These are phyloP conservation scores for Cephaloascus fragrans DNA, from an alignment of 805 yeast species.

Conservation along the genomic window DNA sequence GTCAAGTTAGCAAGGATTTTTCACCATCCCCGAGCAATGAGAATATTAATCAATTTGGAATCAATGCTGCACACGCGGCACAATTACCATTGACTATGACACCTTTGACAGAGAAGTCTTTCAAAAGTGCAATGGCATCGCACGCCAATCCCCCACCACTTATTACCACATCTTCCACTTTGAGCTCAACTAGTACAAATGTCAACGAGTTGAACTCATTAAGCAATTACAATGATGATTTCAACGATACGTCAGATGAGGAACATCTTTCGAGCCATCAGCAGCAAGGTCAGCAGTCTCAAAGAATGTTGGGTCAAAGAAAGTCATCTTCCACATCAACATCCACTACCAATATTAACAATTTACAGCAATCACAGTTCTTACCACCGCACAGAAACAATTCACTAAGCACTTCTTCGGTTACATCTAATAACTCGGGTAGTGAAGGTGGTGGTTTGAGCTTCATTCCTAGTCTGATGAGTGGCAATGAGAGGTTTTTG, in stretches of 20 bases:
- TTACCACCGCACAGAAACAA: background rate
- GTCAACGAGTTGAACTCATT: background rate
- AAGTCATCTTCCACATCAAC: background rate
- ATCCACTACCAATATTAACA: background rate
- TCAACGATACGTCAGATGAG: background rate
- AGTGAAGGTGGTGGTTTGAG: background rate
- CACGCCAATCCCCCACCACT: background rate
- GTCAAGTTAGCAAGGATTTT: constrained; percentile 7
- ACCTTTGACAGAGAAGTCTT: constrained; percentile 57
- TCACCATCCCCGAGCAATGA: constrained; percentile 17
- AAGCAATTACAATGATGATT: background rate
- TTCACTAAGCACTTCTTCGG: background rate
- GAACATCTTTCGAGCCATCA: background rate
- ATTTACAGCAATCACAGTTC: background rate
- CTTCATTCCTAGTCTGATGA: background rate
- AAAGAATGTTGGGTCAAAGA: background rate
- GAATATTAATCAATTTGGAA: constrained; percentile 60
- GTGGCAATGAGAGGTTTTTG: background rate
- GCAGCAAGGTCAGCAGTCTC: background rate
- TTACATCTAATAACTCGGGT: background rate
- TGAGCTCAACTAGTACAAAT: background rate
- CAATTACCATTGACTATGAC: constrained; percentile 63
- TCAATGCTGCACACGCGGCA: constrained; percentile 40
- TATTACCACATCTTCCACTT: background rate
- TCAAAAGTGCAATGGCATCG: constrained; percentile 2